Percentiles rank a stretch among this genome's conserved stretches.
Evolutionary conservation across 148 eudicot species (phyloP).

Genomic region (Polygonum maritimum): DNA sequence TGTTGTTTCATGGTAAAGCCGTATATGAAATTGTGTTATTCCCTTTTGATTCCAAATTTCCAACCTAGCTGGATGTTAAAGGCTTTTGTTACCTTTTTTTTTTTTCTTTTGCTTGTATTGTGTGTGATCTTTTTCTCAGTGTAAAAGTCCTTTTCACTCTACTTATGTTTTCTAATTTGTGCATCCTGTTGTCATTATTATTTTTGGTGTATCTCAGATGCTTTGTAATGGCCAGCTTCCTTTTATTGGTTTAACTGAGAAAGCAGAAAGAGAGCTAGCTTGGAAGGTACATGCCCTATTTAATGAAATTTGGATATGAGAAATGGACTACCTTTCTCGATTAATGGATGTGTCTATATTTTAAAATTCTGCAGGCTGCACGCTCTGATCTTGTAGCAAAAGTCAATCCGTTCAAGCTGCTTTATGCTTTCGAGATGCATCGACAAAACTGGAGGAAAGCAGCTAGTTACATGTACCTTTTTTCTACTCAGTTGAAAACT

Average conservation of each 20-base stretch:
- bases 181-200: neutral
- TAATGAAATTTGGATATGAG: neutral
- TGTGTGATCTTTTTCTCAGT: neutral
- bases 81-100: neutral
- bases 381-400: constrained; percentile 66
- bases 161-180: neutral
- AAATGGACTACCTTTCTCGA: neutral
- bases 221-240: constrained; percentile 87
- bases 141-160: neutral
- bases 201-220: constrained; percentile 37
- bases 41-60: neutral
- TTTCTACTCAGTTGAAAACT: constrained; percentile 48
- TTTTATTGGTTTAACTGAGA: constrained; percentile 75
- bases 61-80: neutral
- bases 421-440: constrained; percentile 93
- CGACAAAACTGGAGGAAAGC: constrained; percentile 95
- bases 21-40: neutral
- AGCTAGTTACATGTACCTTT: constrained; percentile 71
- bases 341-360: neutral
- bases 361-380: constrained; percentile 47
- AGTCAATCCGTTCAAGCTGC: constrained; percentile 76
- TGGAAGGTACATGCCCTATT: constrained; percentile 53
- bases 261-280: constrained; percentile 84
- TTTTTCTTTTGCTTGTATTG: neutral
- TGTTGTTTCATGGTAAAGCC: neutral